Evolutionary conservation across 2,329 filamentous ascomycete genomes (phyloP).

Genomic region (Ophiognomonia clavigignenti-juglandacearum): DNA sequence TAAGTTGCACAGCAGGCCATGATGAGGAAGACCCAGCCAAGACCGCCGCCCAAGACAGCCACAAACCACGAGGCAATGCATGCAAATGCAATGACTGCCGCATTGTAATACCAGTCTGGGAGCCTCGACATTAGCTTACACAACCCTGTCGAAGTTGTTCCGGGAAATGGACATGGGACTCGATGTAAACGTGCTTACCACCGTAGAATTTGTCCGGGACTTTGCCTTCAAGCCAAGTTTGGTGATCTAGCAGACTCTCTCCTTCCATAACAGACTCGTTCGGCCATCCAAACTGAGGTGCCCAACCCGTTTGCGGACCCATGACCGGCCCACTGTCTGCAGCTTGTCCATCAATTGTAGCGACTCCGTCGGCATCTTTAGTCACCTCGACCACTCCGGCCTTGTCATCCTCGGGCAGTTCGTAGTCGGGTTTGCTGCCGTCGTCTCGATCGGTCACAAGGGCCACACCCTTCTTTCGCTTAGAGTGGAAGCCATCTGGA

Average conservation of each 20-base stretch:
- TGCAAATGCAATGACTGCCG: conserved; percentile 88
- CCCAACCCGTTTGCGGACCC: conserved; percentile 72
- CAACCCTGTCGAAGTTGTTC: not conserved
- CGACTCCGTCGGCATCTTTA: conserved; percentile 44
- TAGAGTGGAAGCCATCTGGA: conserved; percentile 59
- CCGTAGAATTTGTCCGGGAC: conserved; percentile 89
- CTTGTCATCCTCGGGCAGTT: conserved; percentile 71
- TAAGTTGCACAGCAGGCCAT: conserved; percentile 93
- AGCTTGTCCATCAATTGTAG: conserved; percentile 43
- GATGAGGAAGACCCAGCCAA: conserved; percentile 89
- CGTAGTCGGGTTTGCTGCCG: conserved; percentile 63
- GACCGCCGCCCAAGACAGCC: conserved; percentile 81
- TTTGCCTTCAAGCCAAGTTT: conserved; percentile 79
- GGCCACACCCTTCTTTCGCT: conserved; percentile 59
- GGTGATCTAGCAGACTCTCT: conserved; percentile 76
- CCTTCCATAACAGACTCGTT: conserved; percentile 50
- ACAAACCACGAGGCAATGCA: conserved; percentile 88
- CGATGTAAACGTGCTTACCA: conserved; percentile 43
- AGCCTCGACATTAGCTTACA: not conserved
- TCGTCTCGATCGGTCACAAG: conserved; percentile 78
- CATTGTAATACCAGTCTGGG: conserved; percentile 95
- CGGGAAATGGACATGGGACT: not conserved
- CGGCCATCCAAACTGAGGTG: conserved; percentile 74
- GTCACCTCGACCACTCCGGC: conserved; percentile 58
- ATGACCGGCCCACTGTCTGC: conserved; percentile 51